These are phyloP conservation scores for Fusarium sp. DNA, from an alignment of 2,329 filamentous ascomycete species.

Conservation along the genomic window DNA sequence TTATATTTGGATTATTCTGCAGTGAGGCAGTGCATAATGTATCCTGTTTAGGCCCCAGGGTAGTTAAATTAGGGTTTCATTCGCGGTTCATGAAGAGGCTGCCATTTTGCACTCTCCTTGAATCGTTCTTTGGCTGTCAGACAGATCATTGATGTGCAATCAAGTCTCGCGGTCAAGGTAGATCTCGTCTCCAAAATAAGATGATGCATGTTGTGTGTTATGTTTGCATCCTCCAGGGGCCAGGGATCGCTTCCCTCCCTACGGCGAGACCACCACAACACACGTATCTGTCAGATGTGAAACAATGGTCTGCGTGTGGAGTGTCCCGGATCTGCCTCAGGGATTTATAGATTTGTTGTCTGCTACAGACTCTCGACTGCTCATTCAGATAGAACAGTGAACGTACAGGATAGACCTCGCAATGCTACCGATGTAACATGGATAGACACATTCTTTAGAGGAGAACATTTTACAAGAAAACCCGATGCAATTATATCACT, in stretches of 20 bases:
- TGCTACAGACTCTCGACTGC: background rate
- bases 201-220: constrained; percentile 10
- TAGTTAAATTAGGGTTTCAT: background rate
- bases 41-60: background rate
- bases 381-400: background rate
- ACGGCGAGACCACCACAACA: constrained; percentile 23
- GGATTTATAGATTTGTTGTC: constrained; percentile 19
- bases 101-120: constrained; percentile 1
- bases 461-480: background rate
- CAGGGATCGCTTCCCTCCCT: constrained; percentile 11
- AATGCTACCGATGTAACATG: background rate
- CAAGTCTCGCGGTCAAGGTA: constrained; percentile 5
- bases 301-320: constrained; percentile 23
- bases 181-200: constrained; percentile 14
- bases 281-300: constrained; percentile 20
- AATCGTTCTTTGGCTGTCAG: background rate
- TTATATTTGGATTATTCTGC: background rate
- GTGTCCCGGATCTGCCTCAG: constrained; percentile 27
- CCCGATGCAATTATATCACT: background rate
- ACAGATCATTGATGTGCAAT: background rate
- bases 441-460: background rate
- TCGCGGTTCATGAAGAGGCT: background rate
- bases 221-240: constrained; percentile 24
- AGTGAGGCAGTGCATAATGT: constrained; percentile 1
- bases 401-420: background rate